Base-by-base conservation (phyloP, 768 basidiomycete genomes). In the Phylloporus arenicola region DNA sequence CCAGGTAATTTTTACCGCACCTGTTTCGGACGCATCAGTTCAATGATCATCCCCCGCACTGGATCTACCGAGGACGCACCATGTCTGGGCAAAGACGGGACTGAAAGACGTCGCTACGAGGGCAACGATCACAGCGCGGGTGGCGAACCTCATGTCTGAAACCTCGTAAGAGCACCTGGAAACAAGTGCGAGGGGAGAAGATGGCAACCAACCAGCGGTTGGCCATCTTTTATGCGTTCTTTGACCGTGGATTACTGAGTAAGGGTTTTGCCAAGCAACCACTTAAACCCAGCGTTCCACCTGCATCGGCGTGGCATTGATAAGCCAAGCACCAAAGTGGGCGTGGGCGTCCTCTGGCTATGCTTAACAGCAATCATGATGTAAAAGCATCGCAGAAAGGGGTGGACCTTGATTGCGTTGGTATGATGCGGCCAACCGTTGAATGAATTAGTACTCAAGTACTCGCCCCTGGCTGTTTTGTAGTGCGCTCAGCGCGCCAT, bases 1-100 rank as follows among this genome's bases (percentile, higher is more conserved):
- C 31, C 67, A 72, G 73, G 57, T 64, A 80, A 54, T 77, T 71
- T 60, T 79, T 79, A 37, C 75, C 76, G 41, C 78, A 79, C 77
- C 79, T 79, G 27, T 39, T 19, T 1, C 25, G 7, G 39, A 24
- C 11, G n/a, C 6, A 12, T 43, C 19, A 29, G 24, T 11, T 29
- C 25, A 24, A 2, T 6, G 13, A 13, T 12, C 30, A 31, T 13
- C 4, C 13, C 30, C 30, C 1, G 11, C 9, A 30, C 29, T 11
- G 12, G 30, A 31, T 31, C n/a, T 1, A 19, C 7, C 19, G 3
- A 10, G 19, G 5, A 30, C 4, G 34, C 8, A 62, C 65, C 67
- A 68, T 57, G 64, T 63, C 38, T 64, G 64, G 19, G 62, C 64
- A 6, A 54, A 41, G 8, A 45, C 53, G 14, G 53, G 24, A n/a